A percentile compares a stretch with the other conserved stretches of the same genome.
Evolutionary conservation across 352 stramenopile genomes (phyloP).

Genomic region (Pythium oligandrum): DNA sequence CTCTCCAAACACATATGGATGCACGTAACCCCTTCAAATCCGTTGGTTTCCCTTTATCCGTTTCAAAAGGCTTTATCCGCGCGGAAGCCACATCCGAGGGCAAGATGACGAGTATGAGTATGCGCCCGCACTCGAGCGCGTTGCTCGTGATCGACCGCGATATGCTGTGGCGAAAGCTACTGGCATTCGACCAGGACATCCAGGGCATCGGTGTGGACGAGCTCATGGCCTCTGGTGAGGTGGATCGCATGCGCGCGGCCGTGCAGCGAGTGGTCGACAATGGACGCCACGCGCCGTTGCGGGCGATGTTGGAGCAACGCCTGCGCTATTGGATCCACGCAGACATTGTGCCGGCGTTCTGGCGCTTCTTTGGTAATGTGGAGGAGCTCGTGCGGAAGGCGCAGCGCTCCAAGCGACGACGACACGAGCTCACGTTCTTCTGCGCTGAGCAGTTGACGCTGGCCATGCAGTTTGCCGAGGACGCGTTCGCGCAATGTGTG

Average conservation of each 20-base stretch:
- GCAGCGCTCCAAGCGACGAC: slow-evolving; percentile 13
- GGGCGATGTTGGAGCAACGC: slow-evolving; percentile 54
- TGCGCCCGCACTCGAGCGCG: slow-evolving; percentile 1
- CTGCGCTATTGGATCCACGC: slow-evolving; percentile 58
- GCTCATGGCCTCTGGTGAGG: slow-evolving; percentile 1
- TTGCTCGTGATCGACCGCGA: slow-evolving; percentile 53
- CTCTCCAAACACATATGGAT: too few species aligned
- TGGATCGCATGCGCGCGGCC: slow-evolving; percentile 16
- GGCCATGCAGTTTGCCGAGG: slow-evolving; percentile 65
- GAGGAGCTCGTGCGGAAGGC: slow-evolving; percentile 17
- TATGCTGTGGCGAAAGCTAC: slow-evolving; percentile 66
- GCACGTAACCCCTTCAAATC: too few species aligned
- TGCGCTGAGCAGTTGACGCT: slow-evolving; percentile 64
- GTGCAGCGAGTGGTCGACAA: slow-evolving; percentile 33
- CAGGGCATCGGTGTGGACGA: slow-evolving; percentile 10
- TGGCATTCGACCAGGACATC: slow-evolving; percentile 42
- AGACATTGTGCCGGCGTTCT: slow-evolving; percentile 60
- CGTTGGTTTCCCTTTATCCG: background rate
- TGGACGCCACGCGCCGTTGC: slow-evolving; percentile 36
- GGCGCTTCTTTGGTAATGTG: slow-evolving; percentile 46
- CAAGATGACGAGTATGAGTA: too few species aligned
- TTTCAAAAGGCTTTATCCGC: background rate
- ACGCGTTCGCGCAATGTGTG: slow-evolving; percentile 65
- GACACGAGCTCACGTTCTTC: slow-evolving; percentile 34
- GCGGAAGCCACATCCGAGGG: too few species aligned